A percentile compares a stretch with the other conserved stretches of the same genome.
These are phyloP conservation scores for Ambrosia trifida DNA, from an alignment of 129 eudicot genomes.

Conservation along the genomic window DNA sequence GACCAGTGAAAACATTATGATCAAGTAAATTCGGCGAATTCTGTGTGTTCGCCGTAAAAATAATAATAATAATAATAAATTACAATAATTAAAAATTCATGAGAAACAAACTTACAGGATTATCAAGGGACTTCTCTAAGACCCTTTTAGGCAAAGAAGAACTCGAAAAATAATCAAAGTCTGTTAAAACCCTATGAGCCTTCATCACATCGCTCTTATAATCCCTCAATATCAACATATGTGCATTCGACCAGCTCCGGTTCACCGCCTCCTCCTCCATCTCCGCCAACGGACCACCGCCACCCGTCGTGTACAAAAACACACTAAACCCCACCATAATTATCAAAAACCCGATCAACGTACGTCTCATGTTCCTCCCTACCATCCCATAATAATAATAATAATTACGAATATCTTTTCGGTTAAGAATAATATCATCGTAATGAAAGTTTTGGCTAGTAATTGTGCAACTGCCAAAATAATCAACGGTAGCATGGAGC, in stretches of 20 bases:
- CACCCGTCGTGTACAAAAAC: slow-evolving; percentile 37
- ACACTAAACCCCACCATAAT: slow-evolving; percentile 48
- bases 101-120: slow-evolving; percentile 49
- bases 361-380: slow-evolving; percentile 44
- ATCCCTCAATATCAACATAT: slow-evolving; percentile 42
- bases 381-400: slow-evolving; percentile 16
- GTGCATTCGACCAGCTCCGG: slow-evolving; percentile 28
- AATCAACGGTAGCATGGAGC: slow-evolving; percentile 24
- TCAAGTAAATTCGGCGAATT: too few relatives aligned
- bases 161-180: slow-evolving; percentile 37
- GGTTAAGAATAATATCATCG: background rate
- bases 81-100: background rate
- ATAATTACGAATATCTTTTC: slow-evolving; percentile 26
- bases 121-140: slow-evolving; percentile 42
- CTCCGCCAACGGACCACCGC: slow-evolving; percentile 27
- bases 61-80: too few relatives aligned
- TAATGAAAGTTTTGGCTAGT: slow-evolving; percentile 16
- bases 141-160: slow-evolving; percentile 46
- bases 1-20: too few relatives aligned
- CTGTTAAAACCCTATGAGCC: slow-evolving; percentile 54
- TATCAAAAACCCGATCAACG: slow-evolving; percentile 42
- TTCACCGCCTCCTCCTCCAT: slow-evolving; percentile 36
- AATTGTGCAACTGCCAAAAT: slow-evolving; percentile 20
- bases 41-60: too few relatives aligned
- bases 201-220: slow-evolving; percentile 38